Base-by-base conservation (phyloP, 2,329 filamentous ascomycete species). In the Daldinia sp. region DNA sequence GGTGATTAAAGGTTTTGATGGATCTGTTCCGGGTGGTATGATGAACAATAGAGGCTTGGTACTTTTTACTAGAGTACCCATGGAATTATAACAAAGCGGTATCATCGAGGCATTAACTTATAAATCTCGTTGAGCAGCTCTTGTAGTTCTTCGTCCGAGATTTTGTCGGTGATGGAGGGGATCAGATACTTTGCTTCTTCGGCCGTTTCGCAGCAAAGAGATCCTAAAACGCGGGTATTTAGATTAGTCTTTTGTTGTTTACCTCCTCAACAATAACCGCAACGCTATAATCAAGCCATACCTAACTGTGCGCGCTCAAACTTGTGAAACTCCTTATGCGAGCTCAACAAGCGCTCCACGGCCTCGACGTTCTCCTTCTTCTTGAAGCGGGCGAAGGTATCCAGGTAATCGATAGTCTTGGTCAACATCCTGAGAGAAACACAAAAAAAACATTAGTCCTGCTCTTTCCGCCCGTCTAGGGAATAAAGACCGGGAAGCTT, bases 101-200 rank as follows among this genome's bases (percentile, higher is more conserved):
- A 51, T 75, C 65, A 78, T 67, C 72, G 75, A 2, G 73, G 74
- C 77, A 78, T 78, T 54, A 97, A 84, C 85, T 97, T 97, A 74
- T 90, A 92, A 81, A 98, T 91, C 83, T 99, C 94, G 77, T 97
- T 91, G 65, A 99, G 86, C 65, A 98, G 84, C 70, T 94, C 91
- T 80, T 97, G 91, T 71, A 99, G 82, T 74, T 97, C 93, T 39
- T 93, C 92, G 78, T 98, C 95, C 68, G 87, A 88, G 77, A 98
- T 97, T 83, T 99, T 99, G 80, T 94, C 90, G 74, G 90, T 87
- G 57, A 99, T 81, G 64, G 88, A 97, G 0, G 96, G 97, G 70
- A 99, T 97, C 65, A 99, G 86, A 7, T 93, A 97, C 83, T 97
- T 98, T 68, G 96, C 96, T 82, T 99, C 97, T 78, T 99, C 96